Percentiles rank a stretch among this genome's conserved stretches.
Evolutionary conservation across 371 early-diverging fungal species (phyloP).

Genomic region (Saksenaea vasiformis): DNA sequence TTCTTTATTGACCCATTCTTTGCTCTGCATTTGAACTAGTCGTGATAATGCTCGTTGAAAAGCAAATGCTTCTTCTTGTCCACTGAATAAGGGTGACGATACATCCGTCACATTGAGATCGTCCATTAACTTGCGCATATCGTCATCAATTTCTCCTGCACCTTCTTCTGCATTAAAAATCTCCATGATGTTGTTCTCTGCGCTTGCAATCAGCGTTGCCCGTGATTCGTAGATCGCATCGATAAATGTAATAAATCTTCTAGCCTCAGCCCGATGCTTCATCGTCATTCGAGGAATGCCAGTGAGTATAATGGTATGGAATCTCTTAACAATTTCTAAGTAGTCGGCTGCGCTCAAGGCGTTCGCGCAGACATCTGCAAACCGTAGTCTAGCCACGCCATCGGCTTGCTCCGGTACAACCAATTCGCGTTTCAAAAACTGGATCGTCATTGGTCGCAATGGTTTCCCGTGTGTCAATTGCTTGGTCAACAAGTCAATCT

Average conservation of each 20-base stretch:
- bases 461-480: slow-evolving; percentile 30
- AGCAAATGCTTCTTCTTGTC: slow-evolving; percentile 96
- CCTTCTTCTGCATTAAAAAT: slow-evolving; percentile 69
- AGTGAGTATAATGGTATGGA: slow-evolving; percentile 77
- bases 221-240: slow-evolving; percentile 89
- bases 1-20: slow-evolving; percentile 50
- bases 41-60: slow-evolving; percentile 90
- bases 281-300: slow-evolving; percentile 86
- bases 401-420: slow-evolving; percentile 63
- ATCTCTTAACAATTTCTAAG: slow-evolving; percentile 72
- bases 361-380: slow-evolving; percentile 83
- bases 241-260: slow-evolving; percentile 92
- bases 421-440: slow-evolving; percentile 77
- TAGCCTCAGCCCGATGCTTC: slow-evolving; percentile 82
- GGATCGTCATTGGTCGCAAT: slow-evolving; percentile 48
- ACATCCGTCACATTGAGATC: slow-evolving; percentile 44
- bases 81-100: slow-evolving; percentile 74
- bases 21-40: slow-evolving; percentile 88
- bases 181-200: slow-evolving; percentile 65
- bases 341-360: slow-evolving; percentile 91
- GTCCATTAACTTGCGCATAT: slow-evolving; percentile 46
- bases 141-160: slow-evolving; percentile 31
- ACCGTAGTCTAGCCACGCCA: slow-evolving; percentile 76
- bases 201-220: slow-evolving; percentile 67
- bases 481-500: slow-evolving; percentile 42